Evolutionary conservation across 148 eudicot species (phyloP).

Genomic region (Rhododendron ovatum): DNA sequence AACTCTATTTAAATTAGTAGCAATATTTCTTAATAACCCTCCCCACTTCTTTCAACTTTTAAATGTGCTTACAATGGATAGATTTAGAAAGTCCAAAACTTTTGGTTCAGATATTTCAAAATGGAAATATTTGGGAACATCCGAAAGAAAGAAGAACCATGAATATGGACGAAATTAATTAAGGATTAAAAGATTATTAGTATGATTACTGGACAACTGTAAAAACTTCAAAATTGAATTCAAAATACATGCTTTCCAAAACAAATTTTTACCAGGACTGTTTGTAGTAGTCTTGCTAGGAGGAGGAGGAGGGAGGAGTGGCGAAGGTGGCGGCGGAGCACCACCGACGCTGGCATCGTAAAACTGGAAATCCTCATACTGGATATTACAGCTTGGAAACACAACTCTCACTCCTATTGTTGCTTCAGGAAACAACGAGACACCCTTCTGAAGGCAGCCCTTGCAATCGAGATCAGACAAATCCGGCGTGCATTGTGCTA

Average conservation of each 20-base stretch:
- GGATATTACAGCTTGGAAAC: constrained; percentile 22
- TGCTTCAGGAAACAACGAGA: neutral
- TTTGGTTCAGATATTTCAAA: no score
- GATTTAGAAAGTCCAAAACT: no score
- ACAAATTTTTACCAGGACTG: neutral
- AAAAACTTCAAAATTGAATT: no score
- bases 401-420: constrained; percentile 16
- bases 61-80: no score
- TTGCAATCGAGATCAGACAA: constrained; percentile 19
- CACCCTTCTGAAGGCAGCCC: constrained; percentile 15
- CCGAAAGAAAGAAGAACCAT: neutral
- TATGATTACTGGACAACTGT: no score
- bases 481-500: constrained; percentile 45
- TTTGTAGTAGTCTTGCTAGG: neutral
- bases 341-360: constrained; percentile 8
- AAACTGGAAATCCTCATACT: constrained; percentile 25
- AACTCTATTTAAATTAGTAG: no score
- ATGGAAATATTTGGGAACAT: neutral
- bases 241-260: no score
- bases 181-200: neutral
- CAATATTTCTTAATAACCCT: no score
- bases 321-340: neutral
- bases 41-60: no score
- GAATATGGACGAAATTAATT: neutral
- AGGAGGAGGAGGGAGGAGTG: neutral